phyloP scores from a whole-genome alignment of 1,284 basidiomycete species.

The Cutaneotrichosporon mucoides region DNA sequence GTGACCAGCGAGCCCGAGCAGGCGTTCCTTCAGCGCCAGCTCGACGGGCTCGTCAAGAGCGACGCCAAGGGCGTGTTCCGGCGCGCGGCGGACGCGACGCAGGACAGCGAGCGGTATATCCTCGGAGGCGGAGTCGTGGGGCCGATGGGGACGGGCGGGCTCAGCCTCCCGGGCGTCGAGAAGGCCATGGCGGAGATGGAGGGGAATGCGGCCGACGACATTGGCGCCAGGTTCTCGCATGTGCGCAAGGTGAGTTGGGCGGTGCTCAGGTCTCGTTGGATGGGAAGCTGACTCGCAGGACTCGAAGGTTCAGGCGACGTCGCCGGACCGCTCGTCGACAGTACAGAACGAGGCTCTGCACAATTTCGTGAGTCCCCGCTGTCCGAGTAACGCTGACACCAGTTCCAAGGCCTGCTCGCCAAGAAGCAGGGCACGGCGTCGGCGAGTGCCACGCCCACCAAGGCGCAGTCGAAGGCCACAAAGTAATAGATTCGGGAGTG shows the following conservation, averaged over 20 bases:
- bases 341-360: constrained; percentile 43
- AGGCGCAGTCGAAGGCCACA: constrained; percentile 18
- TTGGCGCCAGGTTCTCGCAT: constrained; percentile 15
- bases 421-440: constrained; percentile 13
- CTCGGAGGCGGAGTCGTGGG: constrained; percentile 62
- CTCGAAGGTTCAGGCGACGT: constrained; percentile 14
- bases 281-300: constrained; percentile 23
- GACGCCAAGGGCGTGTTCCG: constrained; percentile 84
- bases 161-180: constrained; percentile 78
- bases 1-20: constrained; percentile 63
- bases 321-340: constrained; percentile 20
- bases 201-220: constrained; percentile 33
- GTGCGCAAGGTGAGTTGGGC: not conserved
- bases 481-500: constrained; percentile 3
- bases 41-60: constrained; percentile 82
- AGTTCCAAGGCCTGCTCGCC: constrained; percentile 46
- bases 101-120: constrained; percentile 41
- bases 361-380: constrained; percentile 43
- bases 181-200: constrained; percentile 82
- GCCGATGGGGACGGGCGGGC: constrained; percentile 75
- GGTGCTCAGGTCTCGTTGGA: not conserved
- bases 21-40: constrained; percentile 77
- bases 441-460: constrained; percentile 13
- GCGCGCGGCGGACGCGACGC: constrained; percentile 55
- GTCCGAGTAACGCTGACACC: constrained; percentile 3